phyloP scores from a whole-genome alignment of 177 flowering plant genomes.

The Vitis hybrid region DNA sequence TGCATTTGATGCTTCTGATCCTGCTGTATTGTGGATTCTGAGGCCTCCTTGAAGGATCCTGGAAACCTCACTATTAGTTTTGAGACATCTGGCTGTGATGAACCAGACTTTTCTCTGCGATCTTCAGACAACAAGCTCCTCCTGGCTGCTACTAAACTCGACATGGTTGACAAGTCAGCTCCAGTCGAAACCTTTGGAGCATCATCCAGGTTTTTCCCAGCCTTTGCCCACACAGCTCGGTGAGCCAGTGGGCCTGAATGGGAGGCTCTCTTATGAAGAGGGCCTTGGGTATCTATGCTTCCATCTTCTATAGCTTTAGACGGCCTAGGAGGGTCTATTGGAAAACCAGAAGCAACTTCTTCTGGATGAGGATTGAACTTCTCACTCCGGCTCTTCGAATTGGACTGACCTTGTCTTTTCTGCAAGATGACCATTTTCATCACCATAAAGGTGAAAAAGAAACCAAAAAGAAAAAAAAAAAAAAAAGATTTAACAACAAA shows the following conservation, averaged over 20 bases:
- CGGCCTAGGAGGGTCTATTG: constrained; percentile 89
- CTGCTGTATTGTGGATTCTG: constrained; percentile 49
- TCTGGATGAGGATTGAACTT: constrained; percentile 82
- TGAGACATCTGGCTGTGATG: constrained; percentile 50
- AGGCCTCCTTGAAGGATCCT: constrained; percentile 63
- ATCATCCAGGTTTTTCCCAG: constrained; percentile 61
- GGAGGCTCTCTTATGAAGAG: constrained; percentile 70
- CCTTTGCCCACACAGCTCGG: constrained; percentile 80
- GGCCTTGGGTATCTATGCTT: constrained; percentile 40
- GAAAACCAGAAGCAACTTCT: constrained; percentile 96
- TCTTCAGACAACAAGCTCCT: constrained; percentile 66
- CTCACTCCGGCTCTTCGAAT: constrained; percentile 88
- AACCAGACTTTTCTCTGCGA: constrained; percentile 44
- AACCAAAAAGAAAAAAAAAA: background rate
- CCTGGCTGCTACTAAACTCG: constrained; percentile 71
- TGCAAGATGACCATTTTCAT: constrained; percentile 30
- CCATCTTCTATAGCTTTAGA: constrained; percentile 60
- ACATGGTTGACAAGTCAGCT: constrained; percentile 54
- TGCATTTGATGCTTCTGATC: constrained; percentile 45
- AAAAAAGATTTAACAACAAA: background rate
- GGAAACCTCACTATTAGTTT: constrained; percentile 62
- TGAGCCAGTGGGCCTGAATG: constrained; percentile 92
- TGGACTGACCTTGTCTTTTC: constrained; percentile 78
- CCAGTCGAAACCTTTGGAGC: constrained; percentile 66
- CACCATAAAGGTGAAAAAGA: background rate